Evolutionary conservation across 2,329 filamentous ascomycete genomes (phyloP).

Genomic region (Fusarium cyanostomum): DNA sequence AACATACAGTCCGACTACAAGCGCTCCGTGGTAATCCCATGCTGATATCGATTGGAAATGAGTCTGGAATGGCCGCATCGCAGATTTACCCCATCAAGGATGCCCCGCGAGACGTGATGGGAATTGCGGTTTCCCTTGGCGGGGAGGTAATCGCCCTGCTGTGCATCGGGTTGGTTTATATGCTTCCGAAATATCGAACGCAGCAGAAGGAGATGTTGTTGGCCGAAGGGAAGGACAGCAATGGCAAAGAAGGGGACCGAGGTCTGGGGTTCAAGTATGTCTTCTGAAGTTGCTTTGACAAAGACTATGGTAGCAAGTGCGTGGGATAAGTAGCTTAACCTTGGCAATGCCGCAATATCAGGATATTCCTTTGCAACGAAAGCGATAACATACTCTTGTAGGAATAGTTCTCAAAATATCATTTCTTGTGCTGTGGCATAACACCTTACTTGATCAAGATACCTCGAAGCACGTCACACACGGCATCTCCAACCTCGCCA

Average conservation of each 20-base stretch:
- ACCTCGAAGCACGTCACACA: constrained; percentile 27
- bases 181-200: constrained; percentile 42
- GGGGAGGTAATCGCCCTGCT: constrained; percentile 40
- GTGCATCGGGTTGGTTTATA: constrained; percentile 40
- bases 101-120: constrained; percentile 43
- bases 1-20: constrained; percentile 59
- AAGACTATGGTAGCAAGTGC: no score
- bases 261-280: constrained; percentile 33
- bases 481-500: constrained; percentile 72
- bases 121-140: constrained; percentile 44
- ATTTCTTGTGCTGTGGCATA: no score
- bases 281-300: constrained; percentile 45
- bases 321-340: no score
- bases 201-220: constrained; percentile 39
- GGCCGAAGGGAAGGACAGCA: constrained; percentile 35
- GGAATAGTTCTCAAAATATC: no score
- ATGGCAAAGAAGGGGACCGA: constrained; percentile 29
- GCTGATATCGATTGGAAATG: constrained; percentile 58
- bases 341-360: no score
- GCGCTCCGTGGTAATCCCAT: constrained; percentile 57
- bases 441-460: not conserved
- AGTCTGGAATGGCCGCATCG: constrained; percentile 57
- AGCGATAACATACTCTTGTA: no score
- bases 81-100: constrained; percentile 52
- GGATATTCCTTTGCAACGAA: no score